phyloP scores from a whole-genome alignment of 306 rosid genomes.

The Canavalia ensiformis region DNA sequence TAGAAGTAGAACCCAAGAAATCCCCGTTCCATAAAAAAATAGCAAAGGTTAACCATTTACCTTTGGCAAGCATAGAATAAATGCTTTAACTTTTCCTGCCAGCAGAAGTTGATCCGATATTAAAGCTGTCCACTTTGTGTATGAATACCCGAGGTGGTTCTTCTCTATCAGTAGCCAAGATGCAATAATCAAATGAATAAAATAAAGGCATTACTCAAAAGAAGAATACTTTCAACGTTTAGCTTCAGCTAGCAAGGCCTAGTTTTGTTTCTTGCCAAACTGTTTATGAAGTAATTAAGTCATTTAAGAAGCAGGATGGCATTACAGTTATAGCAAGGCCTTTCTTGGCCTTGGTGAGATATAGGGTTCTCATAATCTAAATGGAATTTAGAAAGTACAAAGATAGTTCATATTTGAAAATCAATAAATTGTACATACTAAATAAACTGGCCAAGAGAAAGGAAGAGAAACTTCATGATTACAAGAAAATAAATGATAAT shows the following conservation, averaged over 20 bases:
- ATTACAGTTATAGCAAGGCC: background rate
- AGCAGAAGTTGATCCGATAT: slow-evolving; percentile 51
- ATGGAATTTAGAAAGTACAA: background rate
- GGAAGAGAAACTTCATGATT: slow-evolving; percentile 16
- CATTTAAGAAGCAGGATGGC: slow-evolving; percentile 25
- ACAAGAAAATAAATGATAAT: slow-evolving; percentile 14
- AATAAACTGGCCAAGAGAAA: slow-evolving; percentile 7
- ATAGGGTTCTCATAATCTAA: slow-evolving; percentile 20
- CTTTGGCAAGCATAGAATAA: slow-evolving; percentile 34
- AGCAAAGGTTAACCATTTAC: slow-evolving; percentile 42
- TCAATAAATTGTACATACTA: slow-evolving; percentile 3
- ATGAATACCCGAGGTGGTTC: slow-evolving; percentile 74
- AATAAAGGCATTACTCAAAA: slow-evolving; percentile 29
- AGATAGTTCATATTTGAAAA: slow-evolving; percentile 23
- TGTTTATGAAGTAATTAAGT: slow-evolving; percentile 8
- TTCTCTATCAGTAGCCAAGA: slow-evolving; percentile 60
- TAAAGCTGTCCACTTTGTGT: slow-evolving; percentile 55
- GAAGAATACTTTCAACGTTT: background rate
- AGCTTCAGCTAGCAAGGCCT: slow-evolving; percentile 28
- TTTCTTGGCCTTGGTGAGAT: background rate
- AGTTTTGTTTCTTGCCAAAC: slow-evolving; percentile 11
- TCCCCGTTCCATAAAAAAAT: background rate
- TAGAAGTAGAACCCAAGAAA: background rate
- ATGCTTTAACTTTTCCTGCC: slow-evolving; percentile 47
- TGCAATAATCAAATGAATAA: slow-evolving; percentile 41